phyloP scores from a whole-genome alignment of 768 basidiomycete genomes.

The Podaxis carcinomalis region DNA sequence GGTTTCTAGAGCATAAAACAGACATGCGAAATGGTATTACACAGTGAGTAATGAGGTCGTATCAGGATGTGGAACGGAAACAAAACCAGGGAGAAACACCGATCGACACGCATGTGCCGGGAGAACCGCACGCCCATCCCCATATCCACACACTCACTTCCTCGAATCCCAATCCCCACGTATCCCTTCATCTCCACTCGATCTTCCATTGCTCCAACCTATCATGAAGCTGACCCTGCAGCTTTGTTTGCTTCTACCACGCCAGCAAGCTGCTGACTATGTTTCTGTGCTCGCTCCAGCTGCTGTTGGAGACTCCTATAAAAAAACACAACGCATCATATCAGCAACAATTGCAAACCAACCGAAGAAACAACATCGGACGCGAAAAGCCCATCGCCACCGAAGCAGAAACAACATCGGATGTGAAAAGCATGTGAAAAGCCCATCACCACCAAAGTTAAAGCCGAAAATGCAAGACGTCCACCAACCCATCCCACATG shows the following conservation, averaged over 20 bases:
- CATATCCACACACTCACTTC: background rate
- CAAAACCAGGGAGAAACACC: background rate
- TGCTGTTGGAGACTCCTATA: conserved; percentile 71
- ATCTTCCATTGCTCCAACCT: background rate
- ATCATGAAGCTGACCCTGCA: conserved; percentile 6
- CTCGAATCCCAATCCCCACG: background rate
- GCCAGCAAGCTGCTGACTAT: conserved; percentile 57
- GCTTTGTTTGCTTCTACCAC: conserved; percentile 41
- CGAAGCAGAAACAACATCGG: background rate
- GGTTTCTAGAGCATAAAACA: background rate
- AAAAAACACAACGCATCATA: conserved; percentile 2
- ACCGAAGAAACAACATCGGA: background rate
- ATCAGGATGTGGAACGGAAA: background rate
- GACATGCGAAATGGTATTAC: background rate
- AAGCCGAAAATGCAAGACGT: background rate
- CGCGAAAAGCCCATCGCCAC: background rate
- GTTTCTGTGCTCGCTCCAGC: conserved; percentile 73
- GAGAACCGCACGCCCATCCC: background rate
- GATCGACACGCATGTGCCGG: background rate
- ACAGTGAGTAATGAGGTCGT: background rate
- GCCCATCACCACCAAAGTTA: background rate
- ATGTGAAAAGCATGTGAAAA: background rate
- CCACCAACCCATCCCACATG: background rate
- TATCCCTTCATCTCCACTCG: background rate
- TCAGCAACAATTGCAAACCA: background rate